Conservation (phyloP, 495 filamentous ascomycete genomes). For the Talaromyces trachyspermus region DNA sequence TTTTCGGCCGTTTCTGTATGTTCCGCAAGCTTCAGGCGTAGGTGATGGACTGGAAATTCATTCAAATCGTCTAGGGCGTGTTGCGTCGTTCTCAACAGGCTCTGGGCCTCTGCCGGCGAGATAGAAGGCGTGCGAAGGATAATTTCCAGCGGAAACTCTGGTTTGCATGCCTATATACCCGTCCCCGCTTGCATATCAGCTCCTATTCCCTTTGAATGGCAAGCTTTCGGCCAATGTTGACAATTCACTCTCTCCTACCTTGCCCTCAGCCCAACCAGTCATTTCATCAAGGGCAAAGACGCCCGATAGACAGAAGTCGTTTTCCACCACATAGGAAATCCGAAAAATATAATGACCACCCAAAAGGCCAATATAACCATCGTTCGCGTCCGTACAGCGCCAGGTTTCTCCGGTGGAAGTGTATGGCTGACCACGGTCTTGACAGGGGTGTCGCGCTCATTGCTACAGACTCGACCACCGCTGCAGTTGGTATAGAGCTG, state of each 20-base stretch:
- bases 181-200: background rate
- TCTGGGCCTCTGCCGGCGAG: conserved; percentile 60
- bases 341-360: conserved; percentile 75
- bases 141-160: conserved; percentile 81
- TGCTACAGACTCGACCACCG: conserved; percentile 2
- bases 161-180: conserved; percentile 62
- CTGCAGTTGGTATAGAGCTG: conserved; percentile 11
- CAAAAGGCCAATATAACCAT: conserved; percentile 84
- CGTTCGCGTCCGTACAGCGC: conserved; percentile 58
- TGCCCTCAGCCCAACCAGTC: conserved; percentile 89
- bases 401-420: conserved; percentile 69
- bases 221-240: background rate
- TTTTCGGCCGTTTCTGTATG: conserved; percentile 22
- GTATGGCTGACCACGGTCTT: conserved; percentile 22
- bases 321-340: conserved; percentile 91
- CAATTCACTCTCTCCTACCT: conserved; percentile 59
- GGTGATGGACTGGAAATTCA: conserved; percentile 85
- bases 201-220: background rate
- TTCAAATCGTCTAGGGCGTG: conserved; percentile 86
- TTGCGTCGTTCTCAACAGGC: conserved; percentile 76
- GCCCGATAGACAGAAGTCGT: conserved; percentile 95
- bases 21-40: conserved; percentile 64
- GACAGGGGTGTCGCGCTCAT: background rate
- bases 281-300: conserved; percentile 76
- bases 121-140: conserved; percentile 64